Evolutionary conservation across 345 rosid species (phyloP), one percentile per base, ranked within the genome.

Genomic region (Dovyalis caffra): DNA sequence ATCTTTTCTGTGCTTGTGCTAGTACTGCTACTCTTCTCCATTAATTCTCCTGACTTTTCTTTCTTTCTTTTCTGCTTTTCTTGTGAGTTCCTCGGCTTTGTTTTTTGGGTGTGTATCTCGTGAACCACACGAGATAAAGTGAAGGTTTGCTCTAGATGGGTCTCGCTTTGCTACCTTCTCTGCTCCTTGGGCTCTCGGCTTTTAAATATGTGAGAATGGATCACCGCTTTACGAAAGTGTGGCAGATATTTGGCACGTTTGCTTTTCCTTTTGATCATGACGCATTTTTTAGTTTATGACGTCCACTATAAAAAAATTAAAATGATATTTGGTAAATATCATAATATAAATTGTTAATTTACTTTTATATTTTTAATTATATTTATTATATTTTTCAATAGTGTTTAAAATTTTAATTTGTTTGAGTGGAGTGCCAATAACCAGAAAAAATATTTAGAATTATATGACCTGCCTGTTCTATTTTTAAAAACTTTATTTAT

Each of bases 51-150:
- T 10, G 21, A 16, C 23, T 20, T 21, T 49, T 68, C 33, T 18
- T 10, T 45, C 56, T 32, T 62, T 26, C 25, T 68, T 14, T 26
- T 35, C 25, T 64, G 72, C 37, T 38, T 73, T 75, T 73, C 85
- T 66, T 66, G 79, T 68, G 84, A 85, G 51, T 68, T 80, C 15
- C 3, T 47, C 33, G 23, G 20, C 18, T n/a, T 8, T 38, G 15
- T 58, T 32, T 75, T n/a, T 63, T 34, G 60, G 51, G 33, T 40
- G 65, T 28, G 78, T 72, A 65, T 77, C 82, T 70, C 75, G 86
- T 83, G 86, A 83, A 21, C 45, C 70, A 40, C 83, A 77, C 61
- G 78, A 74, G 80, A 58, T 74, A 71, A 76, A 73, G 79, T 47
- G 53, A 26, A 16, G 3, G 49, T 10, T 28, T 40, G 28, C 51